A percentile compares a stretch with the other conserved stretches of the same genome.
Evolutionary conservation across 768 basidiomycete genomes (phyloP).

Genomic region (Auricularia auricula-judae): DNA sequence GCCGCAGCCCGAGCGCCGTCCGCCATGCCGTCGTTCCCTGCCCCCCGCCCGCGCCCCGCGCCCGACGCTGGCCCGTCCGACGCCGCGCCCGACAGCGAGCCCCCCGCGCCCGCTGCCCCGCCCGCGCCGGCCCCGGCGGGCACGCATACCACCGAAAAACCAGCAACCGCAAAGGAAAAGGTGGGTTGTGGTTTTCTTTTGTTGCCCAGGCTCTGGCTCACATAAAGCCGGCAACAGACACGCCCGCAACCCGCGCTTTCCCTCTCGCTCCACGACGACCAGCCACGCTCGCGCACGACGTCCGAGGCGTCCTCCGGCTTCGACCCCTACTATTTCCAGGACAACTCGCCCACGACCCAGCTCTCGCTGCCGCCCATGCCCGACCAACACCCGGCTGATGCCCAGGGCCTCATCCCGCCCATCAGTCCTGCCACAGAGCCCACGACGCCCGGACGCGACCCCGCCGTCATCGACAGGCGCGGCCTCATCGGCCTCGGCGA

Average conservation of each 20-base stretch:
- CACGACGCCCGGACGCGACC: conserved; percentile 64
- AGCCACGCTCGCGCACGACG: background rate
- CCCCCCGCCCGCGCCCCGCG: background rate
- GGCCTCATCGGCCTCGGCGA: conserved; percentile 92
- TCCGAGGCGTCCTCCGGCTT: conserved; percentile 1
- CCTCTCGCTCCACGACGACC: background rate
- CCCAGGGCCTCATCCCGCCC: background rate
- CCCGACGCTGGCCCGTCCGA: background rate
- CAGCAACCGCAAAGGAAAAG: background rate
- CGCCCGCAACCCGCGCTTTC: background rate
- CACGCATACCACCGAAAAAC: background rate
- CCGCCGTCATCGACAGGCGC: conserved; percentile 71
- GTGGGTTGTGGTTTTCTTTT: background rate
- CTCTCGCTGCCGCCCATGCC: background rate
- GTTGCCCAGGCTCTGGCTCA: background rate
- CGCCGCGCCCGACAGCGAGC: background rate
- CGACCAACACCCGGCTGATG: background rate
- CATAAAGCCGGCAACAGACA: background rate
- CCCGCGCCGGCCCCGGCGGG: too few relatives aligned
- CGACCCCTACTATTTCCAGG: conserved; percentile 5
- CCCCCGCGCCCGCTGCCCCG: too few relatives aligned
- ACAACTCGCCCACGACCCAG: conserved; percentile 3
- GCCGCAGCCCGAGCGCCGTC: background rate
- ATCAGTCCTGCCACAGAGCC: conserved; percentile 31
- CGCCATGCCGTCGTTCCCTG: background rate